Percentiles rank a stretch among this genome's conserved stretches.
Evolutionary conservation across 306 rosid genomes (phyloP).

Genomic region (Quercus rubra): DNA sequence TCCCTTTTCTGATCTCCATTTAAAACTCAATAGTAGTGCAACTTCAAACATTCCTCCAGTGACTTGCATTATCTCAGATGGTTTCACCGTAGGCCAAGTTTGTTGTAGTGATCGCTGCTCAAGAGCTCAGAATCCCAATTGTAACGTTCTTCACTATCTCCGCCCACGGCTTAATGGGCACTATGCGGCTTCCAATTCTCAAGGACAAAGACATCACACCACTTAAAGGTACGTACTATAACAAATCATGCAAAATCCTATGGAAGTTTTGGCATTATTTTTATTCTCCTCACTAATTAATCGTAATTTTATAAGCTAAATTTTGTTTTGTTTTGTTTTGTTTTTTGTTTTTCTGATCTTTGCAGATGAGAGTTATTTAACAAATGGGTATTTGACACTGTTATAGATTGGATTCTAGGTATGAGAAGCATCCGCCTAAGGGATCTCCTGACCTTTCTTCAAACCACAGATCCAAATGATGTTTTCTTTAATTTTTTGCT

Average conservation of each 20-base stretch:
- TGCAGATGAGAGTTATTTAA: slow-evolving; percentile 3
- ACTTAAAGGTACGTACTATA: neutral
- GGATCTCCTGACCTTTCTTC: no score
- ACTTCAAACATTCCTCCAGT: neutral
- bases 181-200: neutral
- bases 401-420: slow-evolving; percentile 10
- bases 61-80: neutral
- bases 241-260: neutral
- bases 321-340: no score
- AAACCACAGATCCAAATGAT: neutral
- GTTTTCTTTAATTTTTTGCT: neutral
- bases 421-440: neutral
- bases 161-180: neutral
- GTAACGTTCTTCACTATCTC: neutral
- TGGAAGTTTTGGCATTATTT: no score
- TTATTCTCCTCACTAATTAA: neutral
- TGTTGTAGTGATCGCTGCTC: no score
- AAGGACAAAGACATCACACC: neutral
- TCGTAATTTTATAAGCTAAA: no score
- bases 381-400: neutral
- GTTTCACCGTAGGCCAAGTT: neutral
- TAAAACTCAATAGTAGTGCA: neutral
- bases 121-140: neutral
- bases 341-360: neutral
- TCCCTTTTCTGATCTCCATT: neutral